Conservation (phyloP, 441 rosid species). For the Eutrema salsugineum region DNA sequence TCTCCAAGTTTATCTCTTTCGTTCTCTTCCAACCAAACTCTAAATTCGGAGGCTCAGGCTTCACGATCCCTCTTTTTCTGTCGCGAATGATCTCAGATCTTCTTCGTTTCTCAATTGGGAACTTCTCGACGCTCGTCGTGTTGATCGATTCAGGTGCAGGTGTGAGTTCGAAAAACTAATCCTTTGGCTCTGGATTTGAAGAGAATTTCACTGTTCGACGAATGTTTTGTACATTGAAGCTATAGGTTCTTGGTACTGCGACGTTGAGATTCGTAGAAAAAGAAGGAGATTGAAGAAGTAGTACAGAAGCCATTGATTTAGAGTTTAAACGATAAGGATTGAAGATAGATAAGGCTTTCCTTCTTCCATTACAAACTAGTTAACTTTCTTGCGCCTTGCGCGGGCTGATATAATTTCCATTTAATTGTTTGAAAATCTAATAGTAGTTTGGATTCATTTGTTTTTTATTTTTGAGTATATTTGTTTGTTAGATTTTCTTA, state of each 20-base stretch:
- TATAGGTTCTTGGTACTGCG: not conserved
- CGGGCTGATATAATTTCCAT: no score
- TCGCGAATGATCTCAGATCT: slow-evolving; percentile 60
- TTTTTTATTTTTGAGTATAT: no score
- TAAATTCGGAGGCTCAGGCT: slow-evolving; percentile 68
- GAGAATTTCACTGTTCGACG: slow-evolving; percentile 14
- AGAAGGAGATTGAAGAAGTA: slow-evolving; percentile 15
- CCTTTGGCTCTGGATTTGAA: slow-evolving; percentile 19
- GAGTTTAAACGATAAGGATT: not conserved
- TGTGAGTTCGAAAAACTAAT: slow-evolving; percentile 34
- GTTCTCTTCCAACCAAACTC: slow-evolving; percentile 90
- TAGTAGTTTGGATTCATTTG: no score
- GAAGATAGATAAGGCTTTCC: slow-evolving; percentile 23
- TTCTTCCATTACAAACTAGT: no score
- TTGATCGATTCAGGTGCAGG: slow-evolving; percentile 41
- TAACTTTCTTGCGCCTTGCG: no score
- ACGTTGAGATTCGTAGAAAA: not conserved
- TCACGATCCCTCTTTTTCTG: slow-evolving; percentile 41
- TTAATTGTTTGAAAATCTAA: no score
- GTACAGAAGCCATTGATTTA: slow-evolving; percentile 20
- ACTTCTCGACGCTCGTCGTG: slow-evolving; percentile 46
- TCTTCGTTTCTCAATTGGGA: slow-evolving; percentile 76
- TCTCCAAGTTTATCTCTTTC: slow-evolving; percentile 58
- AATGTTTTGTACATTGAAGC: not conserved
- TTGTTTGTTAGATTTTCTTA: no score